Evolutionary conservation across 75 land plant species (phyloP).

Genomic region (Selaginella moellendorffii): DNA sequence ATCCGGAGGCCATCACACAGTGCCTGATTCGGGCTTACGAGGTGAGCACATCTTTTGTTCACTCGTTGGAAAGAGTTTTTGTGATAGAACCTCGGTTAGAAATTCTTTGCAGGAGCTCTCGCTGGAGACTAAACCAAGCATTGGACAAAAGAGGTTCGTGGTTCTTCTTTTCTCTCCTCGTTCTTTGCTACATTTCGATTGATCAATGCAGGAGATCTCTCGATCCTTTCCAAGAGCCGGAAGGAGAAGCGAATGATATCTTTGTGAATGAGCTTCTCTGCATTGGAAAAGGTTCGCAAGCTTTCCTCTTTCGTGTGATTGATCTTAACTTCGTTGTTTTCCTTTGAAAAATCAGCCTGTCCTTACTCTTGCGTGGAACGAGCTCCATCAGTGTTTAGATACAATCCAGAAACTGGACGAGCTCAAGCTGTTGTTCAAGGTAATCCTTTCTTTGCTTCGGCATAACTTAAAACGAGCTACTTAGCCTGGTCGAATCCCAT

Average conservation of each 20-base stretch:
- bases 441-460: not conserved
- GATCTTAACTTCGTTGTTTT: not conserved
- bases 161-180: too few species aligned
- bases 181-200: too few species aligned
- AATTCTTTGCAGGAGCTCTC: not conserved
- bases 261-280: slow-evolving; percentile 78
- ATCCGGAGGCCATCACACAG: slow-evolving; percentile 53
- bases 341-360: slow-evolving; percentile 39
- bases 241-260: slow-evolving; percentile 78
- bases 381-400: slow-evolving; percentile 69
- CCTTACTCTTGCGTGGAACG: slow-evolving; percentile 76
- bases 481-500: not conserved
- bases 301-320: not conserved
- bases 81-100: too few species aligned
- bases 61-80: too few species aligned
- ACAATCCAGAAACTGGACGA: slow-evolving; percentile 41
- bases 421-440: slow-evolving; percentile 77
- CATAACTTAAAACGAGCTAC: slow-evolving; percentile 7
- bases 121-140: not conserved
- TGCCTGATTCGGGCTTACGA: slow-evolving; percentile 71
- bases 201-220: slow-evolving; percentile 33
- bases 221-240: slow-evolving; percentile 91
- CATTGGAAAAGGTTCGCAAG: slow-evolving; percentile 58
- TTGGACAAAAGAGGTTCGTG: not conserved
- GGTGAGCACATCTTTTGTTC: slow-evolving; percentile 24